Evolutionary conservation across 2,329 filamentous ascomycete genomes (phyloP).

Genomic region (Didymella exigua): DNA sequence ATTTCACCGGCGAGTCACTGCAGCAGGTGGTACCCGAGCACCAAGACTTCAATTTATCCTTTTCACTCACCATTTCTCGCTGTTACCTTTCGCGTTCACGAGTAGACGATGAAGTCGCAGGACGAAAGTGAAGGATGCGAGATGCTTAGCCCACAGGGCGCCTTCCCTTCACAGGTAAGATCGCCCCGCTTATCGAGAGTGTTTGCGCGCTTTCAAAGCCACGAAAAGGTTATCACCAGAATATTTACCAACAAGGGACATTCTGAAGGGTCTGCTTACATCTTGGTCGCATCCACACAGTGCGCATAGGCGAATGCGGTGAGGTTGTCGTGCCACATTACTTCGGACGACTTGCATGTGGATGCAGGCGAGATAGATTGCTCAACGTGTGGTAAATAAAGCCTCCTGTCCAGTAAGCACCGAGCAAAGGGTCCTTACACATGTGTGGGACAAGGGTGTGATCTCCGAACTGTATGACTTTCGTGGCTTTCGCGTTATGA

Average conservation of each 20-base stretch:
- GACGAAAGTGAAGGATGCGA: background rate
- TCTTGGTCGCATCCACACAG: background rate
- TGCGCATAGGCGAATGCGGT: background rate
- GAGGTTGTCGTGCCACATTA: background rate
- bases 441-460: background rate
- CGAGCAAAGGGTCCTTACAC: background rate
- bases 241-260: conserved; percentile 1
- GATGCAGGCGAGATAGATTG: background rate
- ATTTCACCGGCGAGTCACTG: conserved; percentile 8
- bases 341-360: conserved; percentile 1
- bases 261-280: background rate
- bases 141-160: conserved; percentile 8
- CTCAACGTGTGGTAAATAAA: background rate
- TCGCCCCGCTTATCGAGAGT: conserved; percentile 21
- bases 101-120: background rate
- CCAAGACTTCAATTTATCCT: background rate
- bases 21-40: conserved; percentile 10
- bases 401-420: background rate
- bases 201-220: conserved; percentile 30
- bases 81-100: background rate
- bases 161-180: conserved; percentile 21
- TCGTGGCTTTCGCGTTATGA: background rate
- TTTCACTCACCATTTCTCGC: background rate
- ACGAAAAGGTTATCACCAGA: background rate
- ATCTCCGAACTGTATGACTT: background rate